phyloP scores from a whole-genome alignment of 352 stramenopile species.

The Pythium apleroticum region DNA sequence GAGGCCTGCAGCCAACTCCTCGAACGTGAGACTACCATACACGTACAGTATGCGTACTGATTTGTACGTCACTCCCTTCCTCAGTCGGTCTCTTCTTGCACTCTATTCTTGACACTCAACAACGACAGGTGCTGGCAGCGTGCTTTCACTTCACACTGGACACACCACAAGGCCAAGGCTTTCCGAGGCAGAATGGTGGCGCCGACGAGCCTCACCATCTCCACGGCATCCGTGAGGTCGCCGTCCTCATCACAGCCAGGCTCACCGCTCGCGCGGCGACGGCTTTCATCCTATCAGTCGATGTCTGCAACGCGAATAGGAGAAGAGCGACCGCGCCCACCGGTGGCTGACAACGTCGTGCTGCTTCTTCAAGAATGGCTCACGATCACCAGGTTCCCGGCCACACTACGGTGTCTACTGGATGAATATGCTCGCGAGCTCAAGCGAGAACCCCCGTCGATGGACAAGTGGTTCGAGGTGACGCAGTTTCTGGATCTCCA shows the following conservation, averaged over 20 bases:
- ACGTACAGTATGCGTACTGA: no score
- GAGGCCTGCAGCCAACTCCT: not conserved
- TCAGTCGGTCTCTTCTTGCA: not conserved
- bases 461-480: conserved; percentile 32
- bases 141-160: not conserved
- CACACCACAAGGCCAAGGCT: no score
- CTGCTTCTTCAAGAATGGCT: conserved; percentile 59
- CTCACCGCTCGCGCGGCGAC: not conserved
- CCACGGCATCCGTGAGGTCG: not conserved
- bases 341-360: conserved; percentile 29
- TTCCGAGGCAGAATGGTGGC: not conserved
- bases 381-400: conserved; percentile 27
- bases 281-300: not conserved
- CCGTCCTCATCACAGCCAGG: not conserved
- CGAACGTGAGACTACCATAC: not conserved
- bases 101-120: not conserved
- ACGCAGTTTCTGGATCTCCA: conserved; percentile 23
- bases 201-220: not conserved
- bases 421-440: conserved; percentile 35
- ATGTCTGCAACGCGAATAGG: not conserved
- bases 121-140: no score
- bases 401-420: conserved; percentile 39
- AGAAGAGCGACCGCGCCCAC: conserved; percentile 61
- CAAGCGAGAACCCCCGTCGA: conserved; percentile 20
- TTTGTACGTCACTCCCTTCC: no score